Evolutionary conservation across 2,329 filamentous ascomycete species (phyloP).

Genomic region (Aspergillus neoniger): DNA sequence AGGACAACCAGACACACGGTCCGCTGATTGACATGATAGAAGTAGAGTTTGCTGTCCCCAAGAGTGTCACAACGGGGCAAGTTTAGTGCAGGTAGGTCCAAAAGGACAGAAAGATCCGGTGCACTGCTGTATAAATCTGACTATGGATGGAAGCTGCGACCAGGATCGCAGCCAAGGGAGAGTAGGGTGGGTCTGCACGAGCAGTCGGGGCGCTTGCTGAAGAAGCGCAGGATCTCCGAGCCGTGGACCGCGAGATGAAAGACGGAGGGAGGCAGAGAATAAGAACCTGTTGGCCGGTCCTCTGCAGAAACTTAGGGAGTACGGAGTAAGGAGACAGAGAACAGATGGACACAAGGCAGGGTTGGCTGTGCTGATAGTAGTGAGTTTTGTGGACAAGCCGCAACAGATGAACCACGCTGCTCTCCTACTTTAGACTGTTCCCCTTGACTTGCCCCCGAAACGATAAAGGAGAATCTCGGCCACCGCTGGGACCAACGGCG

Average conservation of each 20-base stretch:
- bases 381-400: slow-evolving; percentile 4
- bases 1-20: slow-evolving; percentile 39
- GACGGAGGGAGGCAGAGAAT: slow-evolving; percentile 20
- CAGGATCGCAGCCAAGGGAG: slow-evolving; percentile 21
- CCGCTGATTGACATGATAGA: slow-evolving; percentile 41
- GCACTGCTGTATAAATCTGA: slow-evolving; percentile 4
- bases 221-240: slow-evolving; percentile 27
- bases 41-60: slow-evolving; percentile 15
- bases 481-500: slow-evolving; percentile 19
- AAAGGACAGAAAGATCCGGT: background rate
- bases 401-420: slow-evolving; percentile 13
- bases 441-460: slow-evolving; percentile 14
- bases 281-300: slow-evolving; percentile 19
- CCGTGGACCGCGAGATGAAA: slow-evolving; percentile 26
- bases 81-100: background rate
- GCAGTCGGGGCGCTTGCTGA: slow-evolving; percentile 31
- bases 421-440: slow-evolving; percentile 7
- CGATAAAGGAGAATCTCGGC: slow-evolving; percentile 20
- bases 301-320: slow-evolving; percentile 7
- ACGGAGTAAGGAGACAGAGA: slow-evolving; percentile 4
- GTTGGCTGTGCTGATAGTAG: background rate
- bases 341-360: slow-evolving; percentile 1
- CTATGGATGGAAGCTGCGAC: slow-evolving; percentile 2
- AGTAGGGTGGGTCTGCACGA: slow-evolving; percentile 32
- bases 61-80: slow-evolving; percentile 2